These are phyloP conservation scores for Dactylonectria estremocensis DNA, from an alignment of 2,329 filamentous ascomycete species.

Conservation along the genomic window DNA sequence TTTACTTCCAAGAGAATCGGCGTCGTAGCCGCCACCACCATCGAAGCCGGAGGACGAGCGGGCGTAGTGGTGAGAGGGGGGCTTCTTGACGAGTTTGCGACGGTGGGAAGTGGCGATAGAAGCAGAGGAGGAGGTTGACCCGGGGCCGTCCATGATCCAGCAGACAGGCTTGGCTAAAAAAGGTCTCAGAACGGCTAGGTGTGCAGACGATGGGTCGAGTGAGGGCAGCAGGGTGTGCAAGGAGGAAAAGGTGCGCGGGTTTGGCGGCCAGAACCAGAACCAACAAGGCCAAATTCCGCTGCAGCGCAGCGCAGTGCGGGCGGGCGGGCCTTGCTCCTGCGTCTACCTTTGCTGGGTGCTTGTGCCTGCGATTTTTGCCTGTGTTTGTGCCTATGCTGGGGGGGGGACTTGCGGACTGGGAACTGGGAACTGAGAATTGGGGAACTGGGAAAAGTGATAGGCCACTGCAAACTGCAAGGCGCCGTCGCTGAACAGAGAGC, in stretches of 20 bases:
- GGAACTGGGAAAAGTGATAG: slow-evolving; percentile 25
- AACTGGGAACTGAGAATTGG: slow-evolving; percentile 28
- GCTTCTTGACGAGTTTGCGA: slow-evolving; percentile 76
- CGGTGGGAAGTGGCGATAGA: slow-evolving; percentile 67
- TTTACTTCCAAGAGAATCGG: slow-evolving; percentile 72
- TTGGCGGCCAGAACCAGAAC: slow-evolving; percentile 40
- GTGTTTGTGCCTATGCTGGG: slow-evolving; percentile 9
- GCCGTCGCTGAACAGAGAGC: slow-evolving; percentile 20
- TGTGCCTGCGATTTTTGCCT: slow-evolving; percentile 21
- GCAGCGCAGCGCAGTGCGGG: slow-evolving; percentile 38
- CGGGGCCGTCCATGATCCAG: slow-evolving; percentile 65
- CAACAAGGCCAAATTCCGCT: slow-evolving; percentile 45
- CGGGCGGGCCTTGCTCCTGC: slow-evolving; percentile 29
- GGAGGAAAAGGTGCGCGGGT: slow-evolving; percentile 41
- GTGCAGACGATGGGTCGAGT: slow-evolving; percentile 46
- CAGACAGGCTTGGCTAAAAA: slow-evolving; percentile 49
- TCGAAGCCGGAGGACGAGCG: slow-evolving; percentile 67
- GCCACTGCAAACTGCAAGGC: slow-evolving; percentile 29
- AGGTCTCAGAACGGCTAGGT: slow-evolving; percentile 47
- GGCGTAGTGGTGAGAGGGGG: slow-evolving; percentile 65
- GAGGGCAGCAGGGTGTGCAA: slow-evolving; percentile 48
- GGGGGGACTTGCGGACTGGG: slow-evolving; percentile 15
- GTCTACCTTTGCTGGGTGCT: slow-evolving; percentile 27
- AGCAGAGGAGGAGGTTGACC: slow-evolving; percentile 53
- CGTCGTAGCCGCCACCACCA: slow-evolving; percentile 63